Percentiles rank a stretch among this genome's conserved stretches.
phyloP scores from a whole-genome alignment of 2,329 filamentous ascomycete species.

The Colletotrichum sp. region DNA sequence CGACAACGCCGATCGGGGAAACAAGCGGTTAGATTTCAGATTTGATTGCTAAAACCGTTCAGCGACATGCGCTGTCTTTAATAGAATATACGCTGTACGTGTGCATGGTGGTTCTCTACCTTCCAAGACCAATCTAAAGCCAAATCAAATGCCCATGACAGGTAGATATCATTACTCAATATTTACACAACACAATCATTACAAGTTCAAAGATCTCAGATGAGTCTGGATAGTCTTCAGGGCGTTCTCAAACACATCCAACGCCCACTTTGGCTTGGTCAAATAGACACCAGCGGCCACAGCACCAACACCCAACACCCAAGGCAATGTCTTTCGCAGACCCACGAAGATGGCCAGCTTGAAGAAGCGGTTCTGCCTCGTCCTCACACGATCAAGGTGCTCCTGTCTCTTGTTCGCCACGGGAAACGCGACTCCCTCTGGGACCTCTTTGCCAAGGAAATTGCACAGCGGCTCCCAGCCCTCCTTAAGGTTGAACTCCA shows the following conservation, averaged over 20 bases:
- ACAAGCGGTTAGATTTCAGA: constrained; percentile 37
- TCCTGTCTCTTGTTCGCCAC: constrained; percentile 33
- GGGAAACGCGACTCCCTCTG: constrained; percentile 33
- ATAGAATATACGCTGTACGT: too few relatives aligned
- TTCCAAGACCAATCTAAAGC: background rate
- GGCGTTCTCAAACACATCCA: background rate
- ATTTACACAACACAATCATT: background rate
- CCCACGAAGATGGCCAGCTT: background rate
- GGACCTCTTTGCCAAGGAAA: constrained; percentile 40
- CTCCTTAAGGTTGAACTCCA: constrained; percentile 43
- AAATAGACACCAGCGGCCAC: background rate
- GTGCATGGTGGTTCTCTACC: accelerated
- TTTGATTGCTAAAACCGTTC: background rate
- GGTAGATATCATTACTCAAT: background rate
- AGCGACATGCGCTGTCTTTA: accelerated
- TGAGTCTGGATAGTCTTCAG: background rate
- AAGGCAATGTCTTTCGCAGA: background rate
- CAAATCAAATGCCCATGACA: background rate
- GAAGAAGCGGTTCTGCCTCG: constrained; percentile 4
- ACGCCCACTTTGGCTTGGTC: background rate
- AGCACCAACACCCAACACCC: background rate
- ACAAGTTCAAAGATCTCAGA: background rate
- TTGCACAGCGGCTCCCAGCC: constrained; percentile 47
- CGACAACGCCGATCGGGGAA: constrained; percentile 47
- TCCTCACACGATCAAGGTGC: constrained; percentile 1